Percentiles rank a stretch among this genome's conserved stretches.
These are phyloP conservation scores for Chrysopogon serrulatus DNA, from an alignment of 176 grass and related monocot species.

Conservation along the genomic window DNA sequence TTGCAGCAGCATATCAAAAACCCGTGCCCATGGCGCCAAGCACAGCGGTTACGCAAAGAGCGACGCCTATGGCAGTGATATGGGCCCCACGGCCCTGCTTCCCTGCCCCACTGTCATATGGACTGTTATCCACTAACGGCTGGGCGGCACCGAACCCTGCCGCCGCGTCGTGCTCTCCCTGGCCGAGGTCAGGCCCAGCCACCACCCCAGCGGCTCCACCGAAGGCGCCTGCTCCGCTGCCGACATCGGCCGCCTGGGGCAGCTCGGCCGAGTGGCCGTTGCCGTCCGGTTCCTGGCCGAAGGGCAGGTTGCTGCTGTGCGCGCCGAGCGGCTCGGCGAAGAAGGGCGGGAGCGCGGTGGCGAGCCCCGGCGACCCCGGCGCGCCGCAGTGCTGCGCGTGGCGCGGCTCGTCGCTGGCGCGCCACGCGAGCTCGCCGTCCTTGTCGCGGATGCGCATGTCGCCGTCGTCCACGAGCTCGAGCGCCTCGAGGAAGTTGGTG, in stretches of 20 bases:
- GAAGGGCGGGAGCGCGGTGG: slow-evolving; percentile 48
- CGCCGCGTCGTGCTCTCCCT: neutral
- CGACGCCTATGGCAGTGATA: neutral
- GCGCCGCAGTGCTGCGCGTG: slow-evolving; percentile 66
- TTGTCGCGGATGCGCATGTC: slow-evolving; percentile 94
- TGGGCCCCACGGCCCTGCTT: neutral
- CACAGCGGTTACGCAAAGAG: neutral
- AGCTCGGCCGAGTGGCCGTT: slow-evolving; percentile 13
- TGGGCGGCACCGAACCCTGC: slow-evolving; percentile 47
- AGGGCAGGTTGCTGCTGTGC: slow-evolving; percentile 42
- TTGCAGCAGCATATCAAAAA: neutral
- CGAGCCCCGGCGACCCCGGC: slow-evolving; percentile 57
- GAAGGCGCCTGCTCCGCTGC: neutral
- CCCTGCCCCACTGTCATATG: slow-evolving; percentile 60
- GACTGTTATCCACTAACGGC: slow-evolving; percentile 79
- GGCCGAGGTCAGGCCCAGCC: neutral
- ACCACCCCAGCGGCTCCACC: neutral
- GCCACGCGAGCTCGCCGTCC: slow-evolving; percentile 80
- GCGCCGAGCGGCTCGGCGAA: slow-evolving; percentile 59
- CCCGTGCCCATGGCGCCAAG: neutral
- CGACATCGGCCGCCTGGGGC: slow-evolving; percentile 24
- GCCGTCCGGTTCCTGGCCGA: slow-evolving; percentile 29
- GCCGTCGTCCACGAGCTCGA: slow-evolving; percentile 85
- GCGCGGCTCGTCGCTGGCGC: slow-evolving; percentile 60
- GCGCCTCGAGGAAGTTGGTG: slow-evolving; percentile 57